phyloP scores from a whole-genome alignment of 495 filamentous ascomycete species.

The Penicillium robsamsonii region DNA sequence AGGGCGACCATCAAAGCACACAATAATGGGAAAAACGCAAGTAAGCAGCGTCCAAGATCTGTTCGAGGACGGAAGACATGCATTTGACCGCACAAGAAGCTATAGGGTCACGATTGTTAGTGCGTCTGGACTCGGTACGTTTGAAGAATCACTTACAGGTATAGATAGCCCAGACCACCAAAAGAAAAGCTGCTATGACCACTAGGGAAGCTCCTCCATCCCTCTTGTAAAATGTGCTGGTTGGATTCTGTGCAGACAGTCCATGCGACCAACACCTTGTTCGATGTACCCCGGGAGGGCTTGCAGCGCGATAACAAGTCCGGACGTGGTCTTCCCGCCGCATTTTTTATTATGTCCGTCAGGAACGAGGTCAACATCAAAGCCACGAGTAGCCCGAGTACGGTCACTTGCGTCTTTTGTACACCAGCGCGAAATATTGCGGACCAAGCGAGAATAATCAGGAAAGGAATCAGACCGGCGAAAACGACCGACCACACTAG shows the following conservation, averaged over 20 bases:
- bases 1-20: slow-evolving; percentile 86
- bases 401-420: slow-evolving; percentile 83
- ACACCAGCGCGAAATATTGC: slow-evolving; percentile 54
- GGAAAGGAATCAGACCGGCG: slow-evolving; percentile 66
- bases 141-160: slow-evolving; percentile 45
- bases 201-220: slow-evolving; percentile 89
- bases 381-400: slow-evolving; percentile 75
- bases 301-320: slow-evolving; percentile 89
- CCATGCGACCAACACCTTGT: slow-evolving; percentile 65
- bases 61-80: slow-evolving; percentile 72
- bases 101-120: slow-evolving; percentile 16
- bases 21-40: slow-evolving; percentile 62
- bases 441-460: slow-evolving; percentile 64
- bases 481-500: slow-evolving; percentile 73
- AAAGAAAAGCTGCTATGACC: slow-evolving; percentile 89
- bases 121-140: too few species aligned
- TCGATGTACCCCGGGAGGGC: slow-evolving; percentile 62
- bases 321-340: slow-evolving; percentile 83
- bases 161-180: slow-evolving; percentile 77
- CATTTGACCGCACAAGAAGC: slow-evolving; percentile 75
- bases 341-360: slow-evolving; percentile 91
- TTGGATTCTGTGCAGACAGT: slow-evolving; percentile 77
- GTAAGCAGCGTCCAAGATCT: slow-evolving; percentile 63
- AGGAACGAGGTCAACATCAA: slow-evolving; percentile 76
- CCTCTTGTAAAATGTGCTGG: slow-evolving; percentile 80